Evolutionary conservation across 1,284 basidiomycete genomes (phyloP).

Genomic region (Cryptococcus depauperatus): DNA sequence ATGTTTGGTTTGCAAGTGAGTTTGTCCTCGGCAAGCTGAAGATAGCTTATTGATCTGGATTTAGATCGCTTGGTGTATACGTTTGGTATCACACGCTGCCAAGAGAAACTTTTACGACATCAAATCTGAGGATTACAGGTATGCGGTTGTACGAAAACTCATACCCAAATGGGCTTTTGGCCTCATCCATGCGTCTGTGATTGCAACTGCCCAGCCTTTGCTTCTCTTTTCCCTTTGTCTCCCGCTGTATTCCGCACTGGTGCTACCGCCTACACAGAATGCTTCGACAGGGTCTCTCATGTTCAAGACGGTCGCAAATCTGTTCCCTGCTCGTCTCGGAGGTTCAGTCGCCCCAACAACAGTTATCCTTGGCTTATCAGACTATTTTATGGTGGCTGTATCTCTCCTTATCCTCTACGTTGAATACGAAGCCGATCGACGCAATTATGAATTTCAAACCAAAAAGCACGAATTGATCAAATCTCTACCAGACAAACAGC

Average conservation of each 20-base stretch:
- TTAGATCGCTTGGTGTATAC: conserved; percentile 55
- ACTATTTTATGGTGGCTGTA: conserved; percentile 54
- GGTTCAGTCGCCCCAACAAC: conserved; percentile 41
- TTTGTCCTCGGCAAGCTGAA: neutral
- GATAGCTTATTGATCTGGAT: neutral
- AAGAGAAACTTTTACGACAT: conserved; percentile 70
- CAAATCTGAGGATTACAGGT: conserved; percentile 76
- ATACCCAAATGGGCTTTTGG: conserved; percentile 67
- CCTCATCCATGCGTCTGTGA: conserved; percentile 70
- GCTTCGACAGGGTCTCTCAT: conserved; percentile 45
- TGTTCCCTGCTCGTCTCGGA: conserved; percentile 11
- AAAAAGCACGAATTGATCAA: conserved; percentile 57
- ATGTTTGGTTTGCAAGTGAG: conserved; percentile 59
- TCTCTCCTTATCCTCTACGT: conserved; percentile 53
- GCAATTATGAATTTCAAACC: conserved; percentile 72
- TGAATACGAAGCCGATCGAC: conserved; percentile 81
- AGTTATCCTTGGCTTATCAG: conserved; percentile 52
- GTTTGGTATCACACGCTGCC: conserved; percentile 75
- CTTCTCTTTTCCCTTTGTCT: conserved; percentile 66
- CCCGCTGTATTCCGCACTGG: conserved; percentile 39
- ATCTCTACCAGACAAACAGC: conserved; percentile 2
- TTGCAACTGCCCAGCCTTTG: conserved; percentile 45
- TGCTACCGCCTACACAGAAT: conserved; percentile 33
- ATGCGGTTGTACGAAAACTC: conserved; percentile 64
- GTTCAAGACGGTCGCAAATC: conserved; percentile 7